Base-by-base conservation (phyloP, 768 basidiomycete genomes). In the Tulasnella sp. region DNA sequence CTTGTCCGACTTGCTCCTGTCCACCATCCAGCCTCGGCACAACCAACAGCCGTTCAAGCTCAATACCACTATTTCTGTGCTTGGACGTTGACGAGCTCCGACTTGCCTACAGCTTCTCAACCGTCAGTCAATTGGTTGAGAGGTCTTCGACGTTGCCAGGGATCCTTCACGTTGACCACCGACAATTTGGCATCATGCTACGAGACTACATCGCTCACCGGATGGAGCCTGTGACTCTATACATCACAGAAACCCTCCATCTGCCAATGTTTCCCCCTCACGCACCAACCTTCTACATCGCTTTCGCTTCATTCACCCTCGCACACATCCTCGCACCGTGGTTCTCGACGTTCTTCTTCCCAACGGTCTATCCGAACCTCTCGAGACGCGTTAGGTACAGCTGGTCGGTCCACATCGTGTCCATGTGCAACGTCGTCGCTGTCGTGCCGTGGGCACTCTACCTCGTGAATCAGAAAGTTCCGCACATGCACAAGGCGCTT, bases 401-500 rank as follows among this genome's bases (percentile, higher is more conserved):
- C 45, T 61, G 43, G 52, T 50, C 57, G 25, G 77, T 81, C 57
- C 86, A 80, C 59, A 71, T 82, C 32, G 79, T 83, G 23, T 88
- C 89, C 0, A 79, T 88, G 62, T 70, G 80, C 1, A 86, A 92
- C 65, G 80, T 83, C 0, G 53, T 85, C 21, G 64, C 86, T 51
- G 74, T 86, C 53, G 73, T 89, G 32, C 79, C 82, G 0, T 73
- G 84, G 21, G 77, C 86, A 1, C 63, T 79, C 17, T 50, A 36
- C n/a, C 21, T 57, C 5, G 23, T 76, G 73, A 52, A 75, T 35
- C 70, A 88, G 19, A 67, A 73, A 40, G 67, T 72, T 12, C 68
- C 75, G 0, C 73, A 69, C 14, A 70, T 84, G 15, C 82, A 91
- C 67, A 78, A 78, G 31, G 82, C 80, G 5, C 90, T 83, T 64